These are phyloP conservation scores for Candida succiphila DNA, from an alignment of 805 yeast genomes.

Conservation along the genomic window DNA sequence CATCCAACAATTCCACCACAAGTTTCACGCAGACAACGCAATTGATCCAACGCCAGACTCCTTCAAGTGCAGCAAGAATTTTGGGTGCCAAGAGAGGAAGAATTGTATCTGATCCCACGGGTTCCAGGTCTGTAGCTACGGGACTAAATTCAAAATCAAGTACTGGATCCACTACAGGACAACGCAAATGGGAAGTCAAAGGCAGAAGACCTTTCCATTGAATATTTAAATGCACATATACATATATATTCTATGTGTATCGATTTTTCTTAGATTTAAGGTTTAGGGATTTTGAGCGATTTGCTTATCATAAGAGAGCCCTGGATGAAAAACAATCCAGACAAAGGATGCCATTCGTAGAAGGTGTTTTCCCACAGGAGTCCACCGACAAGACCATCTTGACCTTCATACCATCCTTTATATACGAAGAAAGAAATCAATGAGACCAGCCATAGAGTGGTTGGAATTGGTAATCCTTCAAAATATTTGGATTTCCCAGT, in stretches of 20 bases:
- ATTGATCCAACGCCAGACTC: too few relatives aligned
- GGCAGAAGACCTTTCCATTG: conserved; percentile 18
- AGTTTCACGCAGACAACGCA: too few relatives aligned
- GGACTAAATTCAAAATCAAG: too few relatives aligned
- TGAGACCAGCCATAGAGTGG: conserved; percentile 65
- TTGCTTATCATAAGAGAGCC: conserved; percentile 92
- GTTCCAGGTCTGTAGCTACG: too few relatives aligned
- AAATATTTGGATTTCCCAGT: conserved; percentile 84
- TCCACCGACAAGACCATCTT: conserved; percentile 56
- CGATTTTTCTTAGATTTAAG: too few relatives aligned
- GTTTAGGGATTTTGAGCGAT: conserved; percentile 85
- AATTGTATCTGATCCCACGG: too few relatives aligned
- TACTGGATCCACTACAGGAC: too few relatives aligned
- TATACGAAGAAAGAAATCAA: conserved; percentile 62
- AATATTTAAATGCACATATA: not conserved
- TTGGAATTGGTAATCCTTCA: conserved; percentile 95
- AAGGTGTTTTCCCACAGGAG: conserved; percentile 39
- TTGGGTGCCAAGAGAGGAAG: too few relatives aligned
- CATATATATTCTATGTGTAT: too few relatives aligned
- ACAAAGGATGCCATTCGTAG: conserved; percentile 68
- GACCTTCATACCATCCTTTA: conserved; percentile 27
- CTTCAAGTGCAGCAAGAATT: too few relatives aligned
- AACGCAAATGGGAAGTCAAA: conserved; percentile 15
- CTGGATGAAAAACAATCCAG: conserved; percentile 55
- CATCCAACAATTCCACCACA: too few relatives aligned